phyloP scores from a whole-genome alignment of 2,329 filamentous ascomycete genomes.

The Penicillium glabrum region DNA sequence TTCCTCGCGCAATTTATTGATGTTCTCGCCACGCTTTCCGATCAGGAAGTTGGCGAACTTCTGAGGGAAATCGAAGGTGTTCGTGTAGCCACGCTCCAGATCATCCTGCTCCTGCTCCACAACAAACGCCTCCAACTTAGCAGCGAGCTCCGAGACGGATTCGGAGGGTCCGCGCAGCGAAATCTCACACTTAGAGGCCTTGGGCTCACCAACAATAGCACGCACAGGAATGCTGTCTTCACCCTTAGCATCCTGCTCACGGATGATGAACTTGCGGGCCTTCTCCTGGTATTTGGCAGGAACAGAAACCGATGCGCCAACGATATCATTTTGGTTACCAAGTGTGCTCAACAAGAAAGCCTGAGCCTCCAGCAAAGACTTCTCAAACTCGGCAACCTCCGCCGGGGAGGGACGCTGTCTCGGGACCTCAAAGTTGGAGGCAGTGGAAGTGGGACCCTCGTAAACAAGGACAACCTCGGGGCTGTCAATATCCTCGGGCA shows the following conservation, averaged over 20 bases:
- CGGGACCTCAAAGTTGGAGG: conserved; percentile 55
- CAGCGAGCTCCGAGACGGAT: conserved; percentile 68
- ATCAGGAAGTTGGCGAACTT: conserved; percentile 88
- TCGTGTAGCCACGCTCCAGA: conserved; percentile 84
- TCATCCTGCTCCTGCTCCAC: conserved; percentile 89
- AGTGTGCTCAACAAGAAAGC: conserved; percentile 55
- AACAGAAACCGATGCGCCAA: conserved; percentile 54
- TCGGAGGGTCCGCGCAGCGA: conserved; percentile 75
- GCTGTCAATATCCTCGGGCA: conserved; percentile 47
- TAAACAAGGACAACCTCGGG: conserved; percentile 51
- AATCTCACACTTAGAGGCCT: conserved; percentile 49
- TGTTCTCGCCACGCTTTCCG: conserved; percentile 66
- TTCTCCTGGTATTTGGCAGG: conserved; percentile 65
- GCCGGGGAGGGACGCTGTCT: conserved; percentile 55
- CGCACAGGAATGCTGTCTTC: conserved; percentile 58
- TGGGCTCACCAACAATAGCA: conserved; percentile 48
- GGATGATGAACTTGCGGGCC: conserved; percentile 59
- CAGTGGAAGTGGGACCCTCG: conserved; percentile 45
- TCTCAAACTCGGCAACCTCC: conserved; percentile 58
- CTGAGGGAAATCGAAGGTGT: conserved; percentile 89
- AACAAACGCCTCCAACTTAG: conserved; percentile 76
- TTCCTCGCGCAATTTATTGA: conserved; percentile 67
- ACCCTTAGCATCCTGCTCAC: conserved; percentile 54
- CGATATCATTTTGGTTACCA: conserved; percentile 56
- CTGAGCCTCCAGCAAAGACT: conserved; percentile 59